phyloP scores from a whole-genome alignment of 202 grass and related monocot genomes.

The Cymbopogon flexuosus region DNA sequence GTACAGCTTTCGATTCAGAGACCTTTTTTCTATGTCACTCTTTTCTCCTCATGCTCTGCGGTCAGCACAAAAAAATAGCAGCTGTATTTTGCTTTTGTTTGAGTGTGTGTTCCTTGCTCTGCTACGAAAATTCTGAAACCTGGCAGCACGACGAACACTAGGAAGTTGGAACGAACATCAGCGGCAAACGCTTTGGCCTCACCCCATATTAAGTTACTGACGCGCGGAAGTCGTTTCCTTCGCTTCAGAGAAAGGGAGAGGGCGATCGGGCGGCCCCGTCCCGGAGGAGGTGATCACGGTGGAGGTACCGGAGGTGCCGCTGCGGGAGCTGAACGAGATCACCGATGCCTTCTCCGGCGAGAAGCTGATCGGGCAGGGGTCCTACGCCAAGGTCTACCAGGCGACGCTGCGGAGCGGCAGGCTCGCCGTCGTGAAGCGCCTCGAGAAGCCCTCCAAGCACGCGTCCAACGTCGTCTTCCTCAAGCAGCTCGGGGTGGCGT shows the following conservation, averaged over 20 bases:
- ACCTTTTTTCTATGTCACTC: neutral
- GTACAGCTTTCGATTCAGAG: neutral
- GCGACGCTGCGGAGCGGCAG: conserved; percentile 31
- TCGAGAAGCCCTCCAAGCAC: conserved; percentile 47
- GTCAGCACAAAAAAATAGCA: neutral
- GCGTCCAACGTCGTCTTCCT: conserved; percentile 50
- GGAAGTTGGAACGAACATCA: neutral
- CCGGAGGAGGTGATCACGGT: conserved; percentile 36
- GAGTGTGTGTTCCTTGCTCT: neutral
- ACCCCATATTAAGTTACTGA: neutral
- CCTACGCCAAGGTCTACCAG: conserved; percentile 60
- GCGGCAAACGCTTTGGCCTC: neutral
- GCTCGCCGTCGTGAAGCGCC: conserved; percentile 48
- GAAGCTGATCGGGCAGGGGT: conserved; percentile 53
- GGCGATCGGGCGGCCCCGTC: neutral
- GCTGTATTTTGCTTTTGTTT: neutral
- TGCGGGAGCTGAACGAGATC: conserved; percentile 56
- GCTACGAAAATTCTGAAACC: neutral
- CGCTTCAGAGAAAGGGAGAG: conserved; percentile 18
- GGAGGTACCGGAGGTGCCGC: conserved; percentile 50
- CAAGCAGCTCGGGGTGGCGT: conserved; percentile 48
- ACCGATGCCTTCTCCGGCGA: conserved; percentile 48
- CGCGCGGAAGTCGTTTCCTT: neutral
- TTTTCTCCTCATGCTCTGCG: neutral
- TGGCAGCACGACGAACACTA: neutral